Base-by-base conservation (phyloP, 2,329 filamentous ascomycete genomes). In the Chalaropsis ovoidea region DNA sequence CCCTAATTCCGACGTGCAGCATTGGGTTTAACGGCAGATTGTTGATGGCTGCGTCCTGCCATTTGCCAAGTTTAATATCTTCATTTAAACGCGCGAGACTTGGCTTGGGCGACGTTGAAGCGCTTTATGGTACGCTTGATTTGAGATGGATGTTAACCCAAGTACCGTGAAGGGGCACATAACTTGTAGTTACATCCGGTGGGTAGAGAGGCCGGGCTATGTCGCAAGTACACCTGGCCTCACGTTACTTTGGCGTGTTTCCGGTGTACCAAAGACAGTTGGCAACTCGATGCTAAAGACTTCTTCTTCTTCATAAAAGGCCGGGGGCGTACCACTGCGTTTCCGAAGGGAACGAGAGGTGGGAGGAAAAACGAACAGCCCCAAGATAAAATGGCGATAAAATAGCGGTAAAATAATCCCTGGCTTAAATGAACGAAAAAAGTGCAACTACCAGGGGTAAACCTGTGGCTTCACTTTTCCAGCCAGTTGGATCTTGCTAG, bases 401-500 rank as follows among this genome's bases (percentile, higher is more conserved):
- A 52, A 52, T 22, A 1, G 10, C 3, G 47, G 27, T 52, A 27
- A 52, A 52, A 52, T 24, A 27, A n/a, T 17, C 6, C 47, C 11
- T 2, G 54, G 5, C 17, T 58, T 39, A 58, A 58, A 58, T 22
- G 17, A 58, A 39, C 4, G 8, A 39, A 58, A 58, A 39, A 39
- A n/a, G 54, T 31, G 54, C 31, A 39, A 24, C 31, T 35, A 35
- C 27, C 54, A 58, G 54, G 54, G 54, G 54, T 58, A 35, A 58
- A 19, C 39, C 54, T 39, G 5, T 58, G 27, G 17, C 54, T 58
- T 58, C 13, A n/a, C 17, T 19, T 35, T 58, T 39, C 54, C 54
- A 58, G 27, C 27, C 31, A 8, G 54, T 19, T 58, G 54, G 54
- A 39, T 58, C 54, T 58, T 58, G 54, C 19, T 58, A 58, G 54